Base-by-base conservation (phyloP, 2,329 filamentous ascomycete species). In the Pseudocercospora pini-densiflorae region DNA sequence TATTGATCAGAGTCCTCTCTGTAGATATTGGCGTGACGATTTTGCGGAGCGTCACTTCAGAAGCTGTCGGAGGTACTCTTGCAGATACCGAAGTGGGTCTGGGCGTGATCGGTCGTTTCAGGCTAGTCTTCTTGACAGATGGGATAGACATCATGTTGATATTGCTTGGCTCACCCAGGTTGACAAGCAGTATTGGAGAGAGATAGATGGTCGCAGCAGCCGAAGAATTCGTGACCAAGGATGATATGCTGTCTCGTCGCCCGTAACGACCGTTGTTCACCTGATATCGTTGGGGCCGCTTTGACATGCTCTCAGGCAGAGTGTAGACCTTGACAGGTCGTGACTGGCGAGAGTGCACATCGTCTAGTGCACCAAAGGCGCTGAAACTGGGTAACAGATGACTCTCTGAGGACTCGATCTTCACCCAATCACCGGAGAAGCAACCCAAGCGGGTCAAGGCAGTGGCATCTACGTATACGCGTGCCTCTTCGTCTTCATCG, bases 391-490 rank as follows among this genome's bases (percentile, higher is more conserved):
- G 90, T 16, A 83, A 81, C 23, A 87, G 90, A 66, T 92, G 91
- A 75, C 93, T 92, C 70, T 91, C 86, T 0, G 92, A 87, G 5
- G 88, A 85, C 79, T 97, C 93, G 10, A 97, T 84, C 23, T 91
- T 89, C 10, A 97, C 93, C 95, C 95, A 99, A 76, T 99, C 95
- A 31, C 95, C 95, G 0, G 94, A 98, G 77, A 99, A 99, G 78
- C 94, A 98, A 16, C 94, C 94, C 62, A 99, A 90, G 72, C 94
- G 93, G 14, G 92, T 90, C 21, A 99, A 81, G 1, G 92, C 92
- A 64, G 88, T 90, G 7, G 96, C 90, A 73, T 97, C 93, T 5
- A 99, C 94, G 74, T 94, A 99, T 1, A 98, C 87, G 57, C 95
- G 89, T 1, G 92, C 90, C 72, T 90, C 88, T 72, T 96, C 91